Base-by-base conservation (phyloP, 176 grass and related monocot genomes). In the Aegilops sharonensis region DNA sequence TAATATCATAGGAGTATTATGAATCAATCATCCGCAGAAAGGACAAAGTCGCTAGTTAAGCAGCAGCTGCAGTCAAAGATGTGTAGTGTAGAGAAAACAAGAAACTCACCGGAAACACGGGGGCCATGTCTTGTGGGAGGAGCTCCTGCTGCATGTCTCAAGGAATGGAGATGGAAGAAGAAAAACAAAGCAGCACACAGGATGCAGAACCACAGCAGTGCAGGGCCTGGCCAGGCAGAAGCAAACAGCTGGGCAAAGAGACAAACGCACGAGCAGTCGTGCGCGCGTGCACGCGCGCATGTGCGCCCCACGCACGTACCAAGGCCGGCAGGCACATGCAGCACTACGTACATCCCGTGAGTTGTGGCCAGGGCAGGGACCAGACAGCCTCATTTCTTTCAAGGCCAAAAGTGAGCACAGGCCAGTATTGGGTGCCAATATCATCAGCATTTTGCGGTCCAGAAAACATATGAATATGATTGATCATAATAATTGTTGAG, bases 111-210 rank as follows among this genome's bases (percentile, higher is more conserved):
- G 63, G 82, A 36, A 91, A 85, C 68, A 45, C 83, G 77, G 82
- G 86, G 82, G 15, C 78, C 82, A 10, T 91, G 86, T 88, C 78
- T 88, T 70, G 31, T 66, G 90, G 82, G 69, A 75, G 12, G 77
- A 88, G 77, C 39, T 78, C 69, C 48, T 61, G 68, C 81, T 69
- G 61, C 81, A 42, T 75, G 67, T 84, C 76, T 75, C 73, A 62
- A 76, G 61, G 37, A 48, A 81, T 57, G 15, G 54, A 57, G 18
- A 17, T 48, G 12, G 65, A 75, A 67, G 47, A 84, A 87, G 47
- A 84, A 84, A 78, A 75, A 45, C 56, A 59, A 59, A 57, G 72
- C 66, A 82, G 34, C 37, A 63, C 14, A 20, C 32, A 40, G 57
- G 20, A 72, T 72, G 60, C 73, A 87, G 50, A 86, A 47, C 43